These are phyloP conservation scores for Xerocomus brunneocitrinus DNA, from an alignment of 768 basidiomycete genomes.

Conservation along the genomic window DNA sequence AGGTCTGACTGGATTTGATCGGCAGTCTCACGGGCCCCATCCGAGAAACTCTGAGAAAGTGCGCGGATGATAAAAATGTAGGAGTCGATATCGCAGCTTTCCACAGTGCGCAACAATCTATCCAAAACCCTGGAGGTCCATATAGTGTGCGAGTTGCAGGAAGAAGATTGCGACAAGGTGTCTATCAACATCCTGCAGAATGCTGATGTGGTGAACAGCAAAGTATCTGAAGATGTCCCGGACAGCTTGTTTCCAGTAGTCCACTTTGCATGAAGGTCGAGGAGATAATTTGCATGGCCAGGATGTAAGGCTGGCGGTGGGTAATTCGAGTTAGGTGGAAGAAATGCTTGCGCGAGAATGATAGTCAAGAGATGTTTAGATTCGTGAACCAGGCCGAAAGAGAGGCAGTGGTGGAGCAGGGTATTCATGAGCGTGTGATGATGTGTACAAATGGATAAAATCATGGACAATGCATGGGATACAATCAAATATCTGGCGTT, in stretches of 20 bases:
- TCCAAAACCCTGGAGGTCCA: slow-evolving; percentile 44
- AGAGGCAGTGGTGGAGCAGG: slow-evolving; percentile 49
- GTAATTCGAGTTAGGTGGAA: slow-evolving; percentile 20
- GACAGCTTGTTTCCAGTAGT: slow-evolving; percentile 10
- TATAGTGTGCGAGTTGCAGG: slow-evolving; percentile 32
- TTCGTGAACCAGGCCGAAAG: slow-evolving; percentile 41
- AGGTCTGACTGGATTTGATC: neutral
- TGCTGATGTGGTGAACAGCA: slow-evolving; percentile 24
- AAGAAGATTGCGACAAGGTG: slow-evolving; percentile 17
- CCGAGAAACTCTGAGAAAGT: slow-evolving; percentile 24
- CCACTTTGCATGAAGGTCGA: slow-evolving; percentile 43
- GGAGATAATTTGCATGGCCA: slow-evolving; percentile 43
- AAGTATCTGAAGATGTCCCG: neutral
- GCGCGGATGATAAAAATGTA: slow-evolving; percentile 30
- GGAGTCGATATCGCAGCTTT: slow-evolving; percentile 28
- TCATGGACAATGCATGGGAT: slow-evolving; percentile 49
- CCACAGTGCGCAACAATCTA: slow-evolving; percentile 32
- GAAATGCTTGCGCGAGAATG: slow-evolving; percentile 39
- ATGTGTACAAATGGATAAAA: slow-evolving; percentile 41
- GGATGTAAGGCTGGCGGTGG: slow-evolving; percentile 39
- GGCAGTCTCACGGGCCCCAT: neutral
- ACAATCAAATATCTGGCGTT: slow-evolving; percentile 42
- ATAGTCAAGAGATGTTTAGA: slow-evolving; percentile 39
- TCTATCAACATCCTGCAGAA: slow-evolving; percentile 23
- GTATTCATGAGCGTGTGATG: slow-evolving; percentile 46